phyloP scores from a whole-genome alignment of 371 early-diverging fungal genomes.

The Mucor piriformis region DNA sequence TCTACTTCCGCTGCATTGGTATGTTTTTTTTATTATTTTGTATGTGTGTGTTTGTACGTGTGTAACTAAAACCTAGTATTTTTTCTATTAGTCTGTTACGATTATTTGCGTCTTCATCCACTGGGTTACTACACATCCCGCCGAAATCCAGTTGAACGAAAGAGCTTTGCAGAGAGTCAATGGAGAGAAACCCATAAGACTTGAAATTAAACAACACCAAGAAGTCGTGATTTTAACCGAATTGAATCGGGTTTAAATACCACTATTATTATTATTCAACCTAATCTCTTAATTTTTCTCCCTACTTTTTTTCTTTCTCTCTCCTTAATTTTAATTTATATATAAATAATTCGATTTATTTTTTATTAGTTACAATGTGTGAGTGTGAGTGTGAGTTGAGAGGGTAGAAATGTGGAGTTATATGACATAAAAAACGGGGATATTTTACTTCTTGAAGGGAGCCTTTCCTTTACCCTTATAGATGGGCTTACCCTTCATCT shows the following conservation, averaged over 20 bases:
- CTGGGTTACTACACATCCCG: slow-evolving; percentile 49
- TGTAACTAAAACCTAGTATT: neutral
- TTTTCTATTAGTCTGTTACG: slow-evolving; percentile 22
- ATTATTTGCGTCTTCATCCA: slow-evolving; percentile 37
- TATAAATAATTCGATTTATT: neutral
- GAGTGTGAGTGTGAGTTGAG: neutral
- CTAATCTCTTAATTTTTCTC: neutral
- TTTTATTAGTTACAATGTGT: slow-evolving; percentile 4
- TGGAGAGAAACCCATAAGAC: slow-evolving; percentile 48
- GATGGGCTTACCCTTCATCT: slow-evolving; percentile 45
- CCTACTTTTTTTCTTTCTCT: neutral
- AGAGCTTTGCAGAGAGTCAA: slow-evolving; percentile 28
- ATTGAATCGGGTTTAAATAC: slow-evolving; percentile 28
- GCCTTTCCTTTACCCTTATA: slow-evolving; percentile 20
- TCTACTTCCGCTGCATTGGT: slow-evolving; percentile 39
- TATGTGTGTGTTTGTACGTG: no score
- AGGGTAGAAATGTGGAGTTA: neutral
- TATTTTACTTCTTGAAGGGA: slow-evolving; percentile 6
- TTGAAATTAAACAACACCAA: slow-evolving; percentile 54
- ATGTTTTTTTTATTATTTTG: slow-evolving; percentile 8
- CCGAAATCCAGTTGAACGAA: slow-evolving; percentile 39
- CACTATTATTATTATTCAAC: neutral
- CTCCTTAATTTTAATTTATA: neutral
- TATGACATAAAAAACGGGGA: neutral
- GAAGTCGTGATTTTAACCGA: slow-evolving; percentile 51